A percentile compares a stretch with the other conserved stretches of the same genome.
Evolutionary conservation across 2,329 filamentous ascomycete species (phyloP).

Genomic region (Epichloe uncinata): DNA sequence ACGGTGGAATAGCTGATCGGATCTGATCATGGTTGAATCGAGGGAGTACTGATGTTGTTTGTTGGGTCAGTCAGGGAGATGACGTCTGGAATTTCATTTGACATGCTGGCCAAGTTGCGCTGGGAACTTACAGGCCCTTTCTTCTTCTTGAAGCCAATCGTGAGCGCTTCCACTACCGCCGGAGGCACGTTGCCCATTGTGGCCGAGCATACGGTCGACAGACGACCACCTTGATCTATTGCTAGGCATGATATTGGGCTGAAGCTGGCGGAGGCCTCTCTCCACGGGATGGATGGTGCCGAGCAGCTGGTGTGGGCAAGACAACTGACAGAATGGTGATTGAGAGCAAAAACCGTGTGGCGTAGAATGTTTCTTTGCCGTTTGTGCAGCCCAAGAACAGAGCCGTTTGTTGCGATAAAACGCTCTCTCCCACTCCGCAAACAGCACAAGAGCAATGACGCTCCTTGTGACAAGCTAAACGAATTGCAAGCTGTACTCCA

Average conservation of each 20-base stretch:
- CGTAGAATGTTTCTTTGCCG: too few relatives aligned
- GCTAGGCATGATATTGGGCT: conserved; percentile 8
- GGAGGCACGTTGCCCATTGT: conserved; percentile 9
- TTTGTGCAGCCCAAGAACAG: too few relatives aligned
- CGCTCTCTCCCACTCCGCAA: not conserved
- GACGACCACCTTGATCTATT: conserved; percentile 16
- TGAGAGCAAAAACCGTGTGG: too few relatives aligned
- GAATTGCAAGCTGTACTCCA: not conserved
- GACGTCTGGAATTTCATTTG: not conserved
- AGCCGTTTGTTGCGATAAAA: not conserved
- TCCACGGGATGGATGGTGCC: not conserved
- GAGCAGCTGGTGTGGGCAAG: not conserved
- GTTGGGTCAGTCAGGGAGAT: not conserved
- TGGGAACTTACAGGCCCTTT: conserved; percentile 29
- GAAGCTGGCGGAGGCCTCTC: not conserved
- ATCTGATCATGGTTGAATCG: conserved; percentile 43
- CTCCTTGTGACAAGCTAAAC: not conserved
- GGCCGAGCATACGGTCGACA: conserved; percentile 18
- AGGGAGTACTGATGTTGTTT: conserved; percentile 44
- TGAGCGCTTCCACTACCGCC: conserved; percentile 12
- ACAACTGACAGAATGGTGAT: not conserved
- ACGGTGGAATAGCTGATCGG: conserved; percentile 56
- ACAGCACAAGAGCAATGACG: not conserved
- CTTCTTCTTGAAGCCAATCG: conserved; percentile 29
- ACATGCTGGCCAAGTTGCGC: not conserved